Evolutionary conservation across 2,329 filamentous ascomycete species (phyloP).

Genomic region (Diplodia corticola): DNA sequence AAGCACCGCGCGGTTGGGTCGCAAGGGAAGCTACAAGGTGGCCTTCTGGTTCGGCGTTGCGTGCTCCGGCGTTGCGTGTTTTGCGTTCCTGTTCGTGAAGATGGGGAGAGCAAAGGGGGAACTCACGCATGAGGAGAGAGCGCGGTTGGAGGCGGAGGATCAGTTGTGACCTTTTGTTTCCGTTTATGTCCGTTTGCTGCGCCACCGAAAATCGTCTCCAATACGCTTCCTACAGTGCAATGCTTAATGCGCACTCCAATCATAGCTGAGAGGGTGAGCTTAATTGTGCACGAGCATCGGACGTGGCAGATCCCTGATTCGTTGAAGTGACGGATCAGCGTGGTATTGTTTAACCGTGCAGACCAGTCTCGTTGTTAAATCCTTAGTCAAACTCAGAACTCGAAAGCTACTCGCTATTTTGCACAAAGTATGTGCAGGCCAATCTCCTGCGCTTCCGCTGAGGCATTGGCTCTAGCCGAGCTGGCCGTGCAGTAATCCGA

Average conservation of each 20-base stretch:
- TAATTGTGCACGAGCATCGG: no score
- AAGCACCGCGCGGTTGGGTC: constrained; percentile 27
- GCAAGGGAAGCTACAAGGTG: constrained; percentile 38
- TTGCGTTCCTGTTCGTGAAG: constrained; percentile 41
- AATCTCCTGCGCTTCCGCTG: not conserved
- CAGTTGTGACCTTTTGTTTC: not conserved
- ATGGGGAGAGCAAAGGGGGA: constrained; percentile 40
- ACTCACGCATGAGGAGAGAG: not conserved
- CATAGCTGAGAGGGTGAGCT: no score
- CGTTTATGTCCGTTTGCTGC: not conserved
- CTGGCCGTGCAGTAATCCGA: not conserved
- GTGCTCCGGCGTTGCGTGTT: constrained; percentile 31
- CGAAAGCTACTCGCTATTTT: not conserved
- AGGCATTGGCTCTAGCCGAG: not conserved
- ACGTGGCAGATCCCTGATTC: no score
- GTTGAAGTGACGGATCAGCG: no score
- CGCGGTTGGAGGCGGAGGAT: not conserved
- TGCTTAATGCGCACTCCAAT: no score
- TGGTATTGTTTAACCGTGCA: not conserved
- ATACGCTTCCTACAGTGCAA: no score
- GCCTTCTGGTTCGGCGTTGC: constrained; percentile 41
- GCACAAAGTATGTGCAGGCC: not conserved
- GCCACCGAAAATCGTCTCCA: not conserved
- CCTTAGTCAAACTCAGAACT: not conserved
- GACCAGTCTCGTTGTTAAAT: not conserved